Evolutionary conservation across 2,329 filamentous ascomycete genomes (phyloP), one percentile per base, ranked within the genome.

Genomic region (Pyrenophora teres): DNA sequence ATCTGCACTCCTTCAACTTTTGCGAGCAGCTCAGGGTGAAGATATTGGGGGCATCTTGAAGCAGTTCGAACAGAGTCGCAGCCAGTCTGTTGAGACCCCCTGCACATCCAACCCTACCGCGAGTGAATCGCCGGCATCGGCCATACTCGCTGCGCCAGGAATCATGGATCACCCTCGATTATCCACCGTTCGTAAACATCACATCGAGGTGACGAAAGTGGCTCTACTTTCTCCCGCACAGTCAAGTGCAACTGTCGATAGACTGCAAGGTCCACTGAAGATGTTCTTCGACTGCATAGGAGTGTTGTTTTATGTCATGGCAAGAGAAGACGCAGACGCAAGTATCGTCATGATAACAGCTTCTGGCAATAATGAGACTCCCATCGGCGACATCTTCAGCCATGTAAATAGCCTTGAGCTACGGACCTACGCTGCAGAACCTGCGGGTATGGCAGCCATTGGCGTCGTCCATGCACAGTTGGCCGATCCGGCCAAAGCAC

Each of bases 371-470:
- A 15, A 18, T 13, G 21, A 41, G 8, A 45, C 18, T 7, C 40
- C 46, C 12, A 41, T 64, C 6, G 46, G 51, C 6, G 40, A 50
- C 10, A 23, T 64, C 4, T 27, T 59, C 27, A 48, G 23, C 25
- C 49, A 38, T n/a, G 33, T 13, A 10, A 38, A 16, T 8, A 47
- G 23, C 5, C 44, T 47, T 2, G 7, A 58, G 15, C 9, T 42
- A 1, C 51, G 37, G 13, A 46, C 56, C 6, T 40, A 35, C 0
- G 40, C 56, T n/a, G 54, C 54, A 23, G 62, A 63, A 35, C 42
- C 60, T 4, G 59, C 54, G 6, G 62, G 60, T 6, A 60, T 62
- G 50, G 59, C 60, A 9, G 52, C 58, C 2, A 50, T 64, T 4
- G 62, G 60, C 3, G 16, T 55, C 6, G 38, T 60, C 4, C 60